These are phyloP conservation scores for Podosphaera fusca DNA, from an alignment of 2,329 filamentous ascomycete species.

Conservation along the genomic window DNA sequence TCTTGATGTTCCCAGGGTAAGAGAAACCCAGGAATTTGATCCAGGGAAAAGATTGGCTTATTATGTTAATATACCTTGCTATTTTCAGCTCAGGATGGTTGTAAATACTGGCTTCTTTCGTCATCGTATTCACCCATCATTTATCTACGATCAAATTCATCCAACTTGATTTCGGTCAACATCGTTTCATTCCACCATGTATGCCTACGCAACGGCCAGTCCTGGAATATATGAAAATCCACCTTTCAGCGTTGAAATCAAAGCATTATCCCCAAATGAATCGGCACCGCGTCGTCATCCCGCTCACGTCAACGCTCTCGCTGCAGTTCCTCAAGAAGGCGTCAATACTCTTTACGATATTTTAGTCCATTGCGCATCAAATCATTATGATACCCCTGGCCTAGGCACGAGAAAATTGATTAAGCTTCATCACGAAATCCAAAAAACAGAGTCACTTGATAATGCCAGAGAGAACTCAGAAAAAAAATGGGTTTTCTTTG, in stretches of 20 bases:
- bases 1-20: too few species aligned
- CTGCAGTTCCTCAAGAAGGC: constrained; percentile 19
- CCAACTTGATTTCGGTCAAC: not conserved
- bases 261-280: constrained; percentile 30
- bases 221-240: constrained; percentile 18
- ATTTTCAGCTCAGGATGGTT: too few species aligned
- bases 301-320: constrained; percentile 4
- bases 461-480: constrained; percentile 57
- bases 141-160: too few species aligned
- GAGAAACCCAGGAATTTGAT: too few species aligned
- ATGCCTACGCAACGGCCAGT: constrained; percentile 4
- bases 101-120: too few species aligned
- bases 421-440: constrained; percentile 55
- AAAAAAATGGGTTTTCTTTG: constrained; percentile 75
- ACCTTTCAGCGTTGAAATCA: constrained; percentile 35
- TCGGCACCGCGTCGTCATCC: constrained; percentile 35
- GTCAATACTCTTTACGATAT: constrained; percentile 41
- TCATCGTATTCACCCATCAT: too few species aligned
- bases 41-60: too few species aligned
- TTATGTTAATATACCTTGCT: too few species aligned
- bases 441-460: constrained; percentile 69
- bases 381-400: constrained; percentile 37
- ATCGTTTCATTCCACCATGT: not conserved
- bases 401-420: constrained; percentile 49
- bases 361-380: constrained; percentile 37